Conservation (phyloP, 208 protist genomes). For the Wallacemonas sp. region DNA sequence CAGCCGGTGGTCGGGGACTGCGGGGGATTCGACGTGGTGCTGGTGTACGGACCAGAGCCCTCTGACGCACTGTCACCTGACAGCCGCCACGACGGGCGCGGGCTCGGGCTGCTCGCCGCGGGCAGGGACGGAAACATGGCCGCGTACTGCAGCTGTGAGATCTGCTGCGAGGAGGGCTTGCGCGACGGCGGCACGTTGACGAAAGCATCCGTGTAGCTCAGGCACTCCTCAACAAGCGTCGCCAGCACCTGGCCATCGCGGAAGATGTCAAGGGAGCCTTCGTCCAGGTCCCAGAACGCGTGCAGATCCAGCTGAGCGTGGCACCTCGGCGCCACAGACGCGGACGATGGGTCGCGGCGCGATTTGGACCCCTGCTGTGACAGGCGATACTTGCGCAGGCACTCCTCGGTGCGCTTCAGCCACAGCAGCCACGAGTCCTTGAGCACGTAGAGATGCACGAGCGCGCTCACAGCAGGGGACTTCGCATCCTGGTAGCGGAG, state of each 20-base stretch:
- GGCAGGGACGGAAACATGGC: slow-evolving; percentile 36
- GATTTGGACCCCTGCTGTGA: slow-evolving; percentile 2
- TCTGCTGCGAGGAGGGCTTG: background rate
- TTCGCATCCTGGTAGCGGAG: slow-evolving; percentile 44
- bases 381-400: slow-evolving; percentile 16
- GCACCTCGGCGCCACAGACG: background rate
- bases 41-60: background rate
- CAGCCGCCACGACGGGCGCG: background rate
- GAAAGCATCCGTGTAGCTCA: slow-evolving; percentile 16
- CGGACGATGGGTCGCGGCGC: background rate
- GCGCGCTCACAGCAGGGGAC: slow-evolving; percentile 22
- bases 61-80: background rate
- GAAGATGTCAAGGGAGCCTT: slow-evolving; percentile 42
- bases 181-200: background rate
- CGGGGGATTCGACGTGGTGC: background rate
- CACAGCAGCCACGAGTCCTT: slow-evolving; percentile 50
- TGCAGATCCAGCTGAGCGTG: slow-evolving; percentile 26
- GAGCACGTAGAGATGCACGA: slow-evolving; percentile 45
- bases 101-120: background rate
- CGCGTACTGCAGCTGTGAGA: slow-evolving; percentile 1
- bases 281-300: slow-evolving; percentile 33
- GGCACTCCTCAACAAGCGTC: slow-evolving; percentile 33
- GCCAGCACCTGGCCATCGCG: slow-evolving; percentile 44
- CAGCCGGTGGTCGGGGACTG: background rate
- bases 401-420: slow-evolving; percentile 31